Evolutionary conservation across 345 rosid genomes (phyloP).

Genomic region (Aquilaria malaccensis): DNA sequence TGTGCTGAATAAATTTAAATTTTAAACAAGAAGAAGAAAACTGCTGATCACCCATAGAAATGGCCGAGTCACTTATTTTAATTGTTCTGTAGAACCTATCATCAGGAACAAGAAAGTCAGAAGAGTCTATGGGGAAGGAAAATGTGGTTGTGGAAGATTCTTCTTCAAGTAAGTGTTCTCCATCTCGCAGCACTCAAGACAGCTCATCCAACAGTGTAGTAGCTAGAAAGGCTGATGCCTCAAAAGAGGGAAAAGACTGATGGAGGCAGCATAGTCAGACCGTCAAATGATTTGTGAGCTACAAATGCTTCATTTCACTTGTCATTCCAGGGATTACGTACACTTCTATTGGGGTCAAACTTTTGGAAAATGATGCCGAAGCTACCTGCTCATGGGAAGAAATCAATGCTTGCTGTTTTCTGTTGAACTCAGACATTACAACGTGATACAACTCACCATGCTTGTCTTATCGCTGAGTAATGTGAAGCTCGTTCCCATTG

Average conservation of each 20-base stretch:
- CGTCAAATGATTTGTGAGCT: too few relatives aligned
- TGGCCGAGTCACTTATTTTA: background rate
- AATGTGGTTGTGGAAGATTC: constrained; percentile 35
- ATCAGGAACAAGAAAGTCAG: constrained; percentile 39
- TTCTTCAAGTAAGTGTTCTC: constrained; percentile 64
- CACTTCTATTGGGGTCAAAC: too few relatives aligned
- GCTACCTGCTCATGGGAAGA: too few relatives aligned
- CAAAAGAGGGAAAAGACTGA: constrained; percentile 21
- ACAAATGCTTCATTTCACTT: too few relatives aligned
- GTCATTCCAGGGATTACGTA: too few relatives aligned
- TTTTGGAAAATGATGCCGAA: too few relatives aligned
- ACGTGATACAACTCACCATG: too few relatives aligned
- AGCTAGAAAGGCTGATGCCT: constrained; percentile 35
- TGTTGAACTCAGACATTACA: too few relatives aligned
- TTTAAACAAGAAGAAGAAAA: background rate
- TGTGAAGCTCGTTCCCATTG: too few relatives aligned
- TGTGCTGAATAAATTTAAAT: constrained; percentile 3
- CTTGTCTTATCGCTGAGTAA: too few relatives aligned
- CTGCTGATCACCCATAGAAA: constrained; percentile 1
- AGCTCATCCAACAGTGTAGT: constrained; percentile 70
- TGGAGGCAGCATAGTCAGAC: background rate
- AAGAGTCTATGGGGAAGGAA: constrained; percentile 37
- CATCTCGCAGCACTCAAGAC: constrained; percentile 58
- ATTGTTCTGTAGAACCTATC: constrained; percentile 41
- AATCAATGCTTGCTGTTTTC: too few relatives aligned